phyloP scores from a whole-genome alignment of 1,139 yeast genomes.

The Yamadazyma sp. region DNA sequence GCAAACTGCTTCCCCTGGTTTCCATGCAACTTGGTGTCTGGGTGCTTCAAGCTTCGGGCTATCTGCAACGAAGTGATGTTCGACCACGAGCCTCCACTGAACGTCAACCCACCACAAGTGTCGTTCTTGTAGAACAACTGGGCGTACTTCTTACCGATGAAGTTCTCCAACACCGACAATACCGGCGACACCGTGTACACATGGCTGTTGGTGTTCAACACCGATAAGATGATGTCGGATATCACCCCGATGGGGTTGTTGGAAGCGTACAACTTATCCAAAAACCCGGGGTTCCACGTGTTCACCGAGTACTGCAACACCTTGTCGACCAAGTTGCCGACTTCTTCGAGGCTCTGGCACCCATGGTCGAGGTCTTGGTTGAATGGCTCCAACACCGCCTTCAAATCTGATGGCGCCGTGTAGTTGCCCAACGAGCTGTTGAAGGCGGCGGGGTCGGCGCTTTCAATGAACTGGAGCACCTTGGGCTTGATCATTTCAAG shows the following conservation, averaged over 20 bases:
- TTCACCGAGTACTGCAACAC: slow-evolving; percentile 70
- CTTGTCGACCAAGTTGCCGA: slow-evolving; percentile 53
- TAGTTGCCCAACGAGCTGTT: slow-evolving; percentile 38
- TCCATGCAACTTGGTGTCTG: slow-evolving; percentile 69
- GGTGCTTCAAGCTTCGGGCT: slow-evolving; percentile 66
- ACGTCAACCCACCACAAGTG: slow-evolving; percentile 78
- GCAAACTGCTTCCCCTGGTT: slow-evolving; percentile 60
- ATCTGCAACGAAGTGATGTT: slow-evolving; percentile 78
- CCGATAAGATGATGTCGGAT: slow-evolving; percentile 66
- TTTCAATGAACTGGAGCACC: slow-evolving; percentile 34
- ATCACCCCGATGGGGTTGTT: slow-evolving; percentile 84
- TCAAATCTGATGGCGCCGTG: slow-evolving; percentile 36
- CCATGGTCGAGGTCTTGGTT: slow-evolving; percentile 19
- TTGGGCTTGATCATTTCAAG: slow-evolving; percentile 36
- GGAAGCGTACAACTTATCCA: slow-evolving; percentile 82
- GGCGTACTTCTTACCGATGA: slow-evolving; percentile 70
- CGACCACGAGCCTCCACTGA: slow-evolving; percentile 88
- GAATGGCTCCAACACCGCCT: slow-evolving; percentile 19
- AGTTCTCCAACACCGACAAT: slow-evolving; percentile 70
- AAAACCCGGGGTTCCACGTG: slow-evolving; percentile 85
- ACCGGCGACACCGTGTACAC: slow-evolving; percentile 88
- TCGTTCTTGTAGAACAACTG: slow-evolving; percentile 50
- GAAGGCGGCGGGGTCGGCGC: slow-evolving; percentile 32
- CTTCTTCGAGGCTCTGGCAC: slow-evolving; percentile 20
- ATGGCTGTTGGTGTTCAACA: slow-evolving; percentile 81